Evolutionary conservation across 441 rosid species (phyloP), one percentile per base, ranked within the genome.

Genomic region (Erysimum cheiri): DNA sequence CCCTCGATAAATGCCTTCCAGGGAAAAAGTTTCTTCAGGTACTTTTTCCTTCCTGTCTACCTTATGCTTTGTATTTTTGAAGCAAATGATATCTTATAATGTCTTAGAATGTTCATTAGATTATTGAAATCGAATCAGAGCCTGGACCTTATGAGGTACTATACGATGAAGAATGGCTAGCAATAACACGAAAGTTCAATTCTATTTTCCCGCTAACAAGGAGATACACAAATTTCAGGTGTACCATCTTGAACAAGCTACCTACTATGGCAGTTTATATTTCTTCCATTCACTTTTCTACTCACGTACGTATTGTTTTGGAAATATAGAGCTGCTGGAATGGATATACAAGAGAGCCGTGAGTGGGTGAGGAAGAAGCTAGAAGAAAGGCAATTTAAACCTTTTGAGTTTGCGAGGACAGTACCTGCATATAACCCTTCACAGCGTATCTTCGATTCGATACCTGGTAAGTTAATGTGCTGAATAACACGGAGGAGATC

Each of bases 131-230:
- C 53, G 97, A 94, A 47, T 88, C 92, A 19, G 94, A 75, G 69
- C 87, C 90, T 60, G 92, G 94, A 70, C 94, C 93, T 26, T 83
- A 77, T 64, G 90, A 88, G 77, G 69, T 94, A 78, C 78, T 83
- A 50, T 92, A 88, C 60, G 99, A 92, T 41, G 96, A 90, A 81
- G 98, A 94, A 76, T 94, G 97, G 96, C 80, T 88, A 29, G 89
- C 92, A 33, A 81, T 88, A 60, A 94, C 95, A 24, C 71, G 77
- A 71, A 81, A 81, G 71, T 85, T 85, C 81, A 86, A 92, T 73
- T 73, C 85, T 74, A 60, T 79, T 58, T 78, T 94, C 70, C 99
- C 99, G 33, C 73, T 86, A 75, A 86, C 91, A 5, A 14, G 19
- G 13, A 78, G 61, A 46, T 59, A 43, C 59, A 80, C 85, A 70